Percentiles rank a stretch among this genome's conserved stretches.
These are phyloP conservation scores for Aspergillus heteromorphus DNA, from an alignment of 495 filamentous ascomycete genomes.

Conservation along the genomic window DNA sequence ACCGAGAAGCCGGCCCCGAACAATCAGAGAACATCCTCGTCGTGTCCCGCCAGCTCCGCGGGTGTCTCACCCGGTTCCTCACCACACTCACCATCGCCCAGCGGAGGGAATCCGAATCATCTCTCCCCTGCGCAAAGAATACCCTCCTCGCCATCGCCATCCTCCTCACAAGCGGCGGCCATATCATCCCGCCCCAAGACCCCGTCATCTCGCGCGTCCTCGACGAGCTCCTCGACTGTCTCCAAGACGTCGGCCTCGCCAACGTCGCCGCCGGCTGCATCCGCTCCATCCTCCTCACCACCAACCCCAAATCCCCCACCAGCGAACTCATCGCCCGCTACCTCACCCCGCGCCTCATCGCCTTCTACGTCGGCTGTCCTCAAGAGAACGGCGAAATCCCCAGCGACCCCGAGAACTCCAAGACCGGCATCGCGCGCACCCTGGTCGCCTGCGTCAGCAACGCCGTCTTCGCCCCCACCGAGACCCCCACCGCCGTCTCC, in stretches of 20 bases:
- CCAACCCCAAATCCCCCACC: constrained; percentile 55
- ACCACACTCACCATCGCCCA: constrained; percentile 78
- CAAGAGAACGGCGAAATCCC: constrained; percentile 45
- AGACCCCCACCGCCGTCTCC: constrained; percentile 58
- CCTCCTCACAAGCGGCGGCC: constrained; percentile 73
- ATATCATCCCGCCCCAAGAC: constrained; percentile 66
- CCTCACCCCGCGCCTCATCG: constrained; percentile 69
- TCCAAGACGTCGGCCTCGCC: constrained; percentile 70
- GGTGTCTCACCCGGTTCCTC: constrained; percentile 72
- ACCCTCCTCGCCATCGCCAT: constrained; percentile 83
- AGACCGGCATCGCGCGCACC: constrained; percentile 62
- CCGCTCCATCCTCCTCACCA: constrained; percentile 72
- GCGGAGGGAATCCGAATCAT: constrained; percentile 72
- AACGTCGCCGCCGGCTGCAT: constrained; percentile 86
- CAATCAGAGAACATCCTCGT: constrained; percentile 27
- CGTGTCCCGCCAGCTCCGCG: constrained; percentile 54
- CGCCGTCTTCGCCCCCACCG: constrained; percentile 37
- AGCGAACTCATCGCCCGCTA: constrained; percentile 69
- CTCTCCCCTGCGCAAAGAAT: constrained; percentile 87
- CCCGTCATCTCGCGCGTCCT: constrained; percentile 63
- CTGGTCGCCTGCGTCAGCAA: constrained; percentile 63
- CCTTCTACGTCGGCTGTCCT: constrained; percentile 63
- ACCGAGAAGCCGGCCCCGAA: constrained; percentile 25
- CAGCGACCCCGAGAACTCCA: constrained; percentile 69
- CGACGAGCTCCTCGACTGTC: constrained; percentile 74